Base-by-base conservation (phyloP, 768 basidiomycete genomes). In the Baorangia bicolor region DNA sequence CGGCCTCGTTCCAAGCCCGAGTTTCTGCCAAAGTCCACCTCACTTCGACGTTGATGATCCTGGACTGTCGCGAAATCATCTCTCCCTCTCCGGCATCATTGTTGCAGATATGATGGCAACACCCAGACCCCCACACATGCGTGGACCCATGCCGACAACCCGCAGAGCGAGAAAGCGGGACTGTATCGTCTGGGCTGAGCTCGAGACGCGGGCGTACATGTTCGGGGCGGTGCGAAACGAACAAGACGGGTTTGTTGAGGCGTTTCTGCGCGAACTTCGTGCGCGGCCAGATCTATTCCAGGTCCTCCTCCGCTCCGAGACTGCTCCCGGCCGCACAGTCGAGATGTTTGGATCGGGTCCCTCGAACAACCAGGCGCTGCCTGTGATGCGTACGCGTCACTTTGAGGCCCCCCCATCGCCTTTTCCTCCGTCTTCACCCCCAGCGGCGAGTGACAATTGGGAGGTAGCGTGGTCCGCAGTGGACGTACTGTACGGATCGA, bases 181-280 rank as follows among this genome's bases (percentile, higher is more conserved):
- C 21, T 53, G 47, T 43, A 53, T 65, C 18, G 58, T 61, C 8
- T 73, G 72, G 72, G 39, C 40, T 10, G 61, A 72, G 48, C 0
- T 64, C 18, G 61, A 70, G 33, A 11, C 16, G 2, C 61, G 71
- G 10, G 49, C 58, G 5, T 63, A 68, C 51, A 61, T 74, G 49
- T 74, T 74, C 28, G 72, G 73, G 2, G 73, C 71, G 6, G 25
- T 74, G 27, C 60, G 62, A 27, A 62, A 68, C 47, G 67, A 73
- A 16, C 61, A 46, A 1, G 66, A 71, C 49, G 28, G 40, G 1
- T 73, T 73, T 41, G 55, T 62, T 3, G 42, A 56, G 0, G 63
- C 65, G 10, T 74, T 74, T 34, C 46, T 74, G 1, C 47, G 53
- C 21, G 68, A 71, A 20, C 65, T 74, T 18, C 60, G 66, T n/a